These are phyloP conservation scores for Prunus fruticosa DNA, from an alignment of 306 rosid genomes.

Conservation along the genomic window DNA sequence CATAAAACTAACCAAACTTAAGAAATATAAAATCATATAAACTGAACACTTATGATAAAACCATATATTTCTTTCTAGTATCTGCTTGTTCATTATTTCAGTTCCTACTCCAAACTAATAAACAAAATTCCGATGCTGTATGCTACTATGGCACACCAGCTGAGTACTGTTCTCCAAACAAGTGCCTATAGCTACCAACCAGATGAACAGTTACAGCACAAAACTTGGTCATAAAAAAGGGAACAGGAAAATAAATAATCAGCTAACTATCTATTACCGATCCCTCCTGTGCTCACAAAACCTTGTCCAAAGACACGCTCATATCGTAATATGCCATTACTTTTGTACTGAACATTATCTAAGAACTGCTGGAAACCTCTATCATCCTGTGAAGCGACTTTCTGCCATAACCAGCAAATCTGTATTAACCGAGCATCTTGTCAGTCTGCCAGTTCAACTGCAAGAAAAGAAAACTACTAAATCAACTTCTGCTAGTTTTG, in stretches of 20 bases:
- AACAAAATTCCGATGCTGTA: no score
- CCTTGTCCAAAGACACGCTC: slow-evolving; percentile 54
- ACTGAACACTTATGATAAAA: no score
- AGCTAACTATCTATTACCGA: slow-evolving; percentile 27
- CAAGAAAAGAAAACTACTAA: not conserved
- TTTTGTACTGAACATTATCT: slow-evolving; percentile 49
- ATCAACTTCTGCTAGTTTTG: not conserved
- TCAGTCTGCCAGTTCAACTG: slow-evolving; percentile 13
- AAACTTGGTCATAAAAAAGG: not conserved
- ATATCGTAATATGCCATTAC: slow-evolving; percentile 45
- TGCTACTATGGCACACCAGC: no score
- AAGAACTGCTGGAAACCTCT: slow-evolving; percentile 48
- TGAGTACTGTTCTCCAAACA: no score
- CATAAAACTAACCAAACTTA: no score
- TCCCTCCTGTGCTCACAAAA: slow-evolving; percentile 52
- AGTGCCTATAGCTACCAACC: no score
- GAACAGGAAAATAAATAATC: not conserved
- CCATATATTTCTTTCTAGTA: no score
- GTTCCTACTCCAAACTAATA: no score
- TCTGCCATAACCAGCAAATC: slow-evolving; percentile 85
- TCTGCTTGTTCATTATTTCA: no score
- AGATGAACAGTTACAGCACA: no score
- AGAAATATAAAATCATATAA: no score
- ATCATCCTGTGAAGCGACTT: slow-evolving; percentile 41
- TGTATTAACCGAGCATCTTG: slow-evolving; percentile 32